Conservation (phyloP, 2,329 filamentous ascomycete genomes). For the Macrophomina pseudophaseolina region DNA sequence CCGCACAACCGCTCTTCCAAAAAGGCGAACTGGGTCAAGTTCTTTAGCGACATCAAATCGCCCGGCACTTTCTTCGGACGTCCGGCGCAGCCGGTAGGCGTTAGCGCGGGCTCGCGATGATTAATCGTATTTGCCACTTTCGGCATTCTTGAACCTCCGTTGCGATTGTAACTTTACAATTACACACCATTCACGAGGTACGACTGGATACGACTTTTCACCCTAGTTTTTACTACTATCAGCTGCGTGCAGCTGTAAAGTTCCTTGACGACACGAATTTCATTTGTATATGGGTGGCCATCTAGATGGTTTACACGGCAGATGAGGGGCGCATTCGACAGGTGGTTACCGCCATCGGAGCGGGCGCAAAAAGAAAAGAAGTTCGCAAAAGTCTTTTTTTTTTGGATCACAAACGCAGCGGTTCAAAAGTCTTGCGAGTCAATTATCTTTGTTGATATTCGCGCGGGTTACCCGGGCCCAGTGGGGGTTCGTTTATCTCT, state of each 20-base stretch:
- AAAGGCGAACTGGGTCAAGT: slow-evolving; percentile 46
- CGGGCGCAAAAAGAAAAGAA: neutral
- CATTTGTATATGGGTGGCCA: slow-evolving; percentile 34
- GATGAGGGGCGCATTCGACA: neutral
- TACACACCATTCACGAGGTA: slow-evolving; percentile 43
- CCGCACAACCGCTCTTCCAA: slow-evolving; percentile 36
- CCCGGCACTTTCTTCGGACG: slow-evolving; percentile 41
- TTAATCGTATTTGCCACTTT: neutral
- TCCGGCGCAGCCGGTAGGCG: slow-evolving; percentile 30
- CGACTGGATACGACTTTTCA: slow-evolving; percentile 44
- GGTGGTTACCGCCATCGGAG: neutral
- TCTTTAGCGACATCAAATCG: slow-evolving; percentile 45
- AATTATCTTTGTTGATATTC: slow-evolving; percentile 3
- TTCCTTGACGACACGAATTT: slow-evolving; percentile 34
- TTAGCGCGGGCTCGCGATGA: slow-evolving; percentile 9
- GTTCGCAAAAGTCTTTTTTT: slow-evolving; percentile 2
- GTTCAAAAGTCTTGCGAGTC: slow-evolving; percentile 18
- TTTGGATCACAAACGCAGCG: slow-evolving; percentile 19
- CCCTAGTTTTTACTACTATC: slow-evolving; percentile 32
- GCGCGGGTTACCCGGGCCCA: neutral
- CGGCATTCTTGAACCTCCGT: slow-evolving; percentile 23
- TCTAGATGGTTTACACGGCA: slow-evolving; percentile 19
- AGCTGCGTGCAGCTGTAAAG: slow-evolving; percentile 25
- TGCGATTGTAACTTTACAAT: slow-evolving; percentile 39
- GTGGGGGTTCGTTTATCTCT: slow-evolving; percentile 10